Evolutionary conservation across 176 grass and related monocot genomes (phyloP).

Genomic region (Zea mays): Zm-B73-REFERENCE-NAM-5.0 NC_050102.1:135853501-135854000

Average conservation of each 20-base stretch:
- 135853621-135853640: neutral
- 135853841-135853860: neutral
- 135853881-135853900: neutral
- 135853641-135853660: conserved; percentile 28
- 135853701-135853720: neutral
- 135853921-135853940: neutral
- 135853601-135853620: conserved; percentile 19
- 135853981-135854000: no score
- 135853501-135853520: conserved; percentile 23
- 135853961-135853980: no score
- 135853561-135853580: neutral
- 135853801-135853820: neutral
- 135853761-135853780: neutral
- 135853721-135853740: neutral
- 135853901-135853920: no score
- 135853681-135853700: neutral
- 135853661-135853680: conserved; percentile 6
- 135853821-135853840: neutral
- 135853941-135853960: neutral
- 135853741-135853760: neutral
- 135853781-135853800: no score
- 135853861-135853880: no score
- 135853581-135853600: neutral
- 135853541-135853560: neutral
- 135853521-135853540: conserved; percentile 17